phyloP scores from a whole-genome alignment of 305 asterid species.

The Petunia hybrid region DNA sequence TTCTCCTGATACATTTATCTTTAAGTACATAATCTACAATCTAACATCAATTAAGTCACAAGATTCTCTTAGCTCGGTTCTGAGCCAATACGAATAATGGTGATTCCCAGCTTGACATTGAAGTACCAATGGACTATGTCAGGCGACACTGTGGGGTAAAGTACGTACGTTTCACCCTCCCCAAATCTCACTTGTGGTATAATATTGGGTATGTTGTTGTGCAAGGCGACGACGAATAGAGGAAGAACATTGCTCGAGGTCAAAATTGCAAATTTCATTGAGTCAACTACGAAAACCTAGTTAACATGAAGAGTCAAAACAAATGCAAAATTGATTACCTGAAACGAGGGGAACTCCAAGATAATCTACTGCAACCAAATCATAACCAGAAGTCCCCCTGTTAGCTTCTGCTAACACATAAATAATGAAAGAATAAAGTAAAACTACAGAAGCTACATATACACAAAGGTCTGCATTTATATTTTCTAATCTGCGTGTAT shows the following conservation, averaged over 20 bases:
- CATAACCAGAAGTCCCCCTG: conserved; percentile 46
- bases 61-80: neutral
- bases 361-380: conserved; percentile 44
- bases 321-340: conserved; percentile 28
- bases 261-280: conserved; percentile 22
- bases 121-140: neutral
- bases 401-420: conserved; percentile 47
- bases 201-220: too few species aligned
- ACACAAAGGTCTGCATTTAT: conserved; percentile 47
- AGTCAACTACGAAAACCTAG: neutral
- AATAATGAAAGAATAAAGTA: conserved; percentile 60
- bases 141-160: too few species aligned
- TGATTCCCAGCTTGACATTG: too few species aligned
- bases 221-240: neutral
- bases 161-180: too few species aligned
- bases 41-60: neutral
- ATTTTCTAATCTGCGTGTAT: conserved; percentile 65
- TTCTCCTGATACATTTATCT: too few species aligned
- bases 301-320: neutral
- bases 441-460: conserved; percentile 44
- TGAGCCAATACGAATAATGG: neutral
- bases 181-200: too few species aligned
- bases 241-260: neutral
- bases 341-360: conserved; percentile 2
- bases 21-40: neutral